Percentiles rank a stretch among this genome's conserved stretches.
phyloP scores from a whole-genome alignment of 805 yeast genomes.

The Candida gorgasii region DNA sequence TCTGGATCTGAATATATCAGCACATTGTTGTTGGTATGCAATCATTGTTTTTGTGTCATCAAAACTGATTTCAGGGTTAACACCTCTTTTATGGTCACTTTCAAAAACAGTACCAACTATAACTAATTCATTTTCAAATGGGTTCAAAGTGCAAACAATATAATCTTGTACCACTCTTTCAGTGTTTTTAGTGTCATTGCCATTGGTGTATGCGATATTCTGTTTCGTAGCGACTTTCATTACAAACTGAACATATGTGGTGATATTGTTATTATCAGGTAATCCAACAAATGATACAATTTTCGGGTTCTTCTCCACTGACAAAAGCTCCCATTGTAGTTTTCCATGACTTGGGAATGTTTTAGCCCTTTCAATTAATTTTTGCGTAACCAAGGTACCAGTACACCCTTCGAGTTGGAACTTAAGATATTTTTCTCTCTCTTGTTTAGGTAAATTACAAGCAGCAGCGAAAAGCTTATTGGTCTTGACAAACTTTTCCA shows the following conservation, averaged over 20 bases:
- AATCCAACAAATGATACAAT: slow-evolving; percentile 69
- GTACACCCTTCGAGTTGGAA: slow-evolving; percentile 35
- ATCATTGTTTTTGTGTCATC: slow-evolving; percentile 22
- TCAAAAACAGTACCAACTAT: slow-evolving; percentile 44
- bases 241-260: slow-evolving; percentile 41
- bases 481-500: slow-evolving; percentile 73
- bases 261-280: slow-evolving; percentile 45
- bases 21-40: slow-evolving; percentile 32
- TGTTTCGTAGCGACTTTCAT: slow-evolving; percentile 39
- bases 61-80: slow-evolving; percentile 34
- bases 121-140: slow-evolving; percentile 37
- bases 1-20: slow-evolving; percentile 44
- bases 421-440: slow-evolving; percentile 47
- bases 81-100: slow-evolving; percentile 35
- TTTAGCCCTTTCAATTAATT: slow-evolving; percentile 32
- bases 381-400: slow-evolving; percentile 32
- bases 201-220: slow-evolving; percentile 29
- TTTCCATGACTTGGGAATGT: slow-evolving; percentile 56
- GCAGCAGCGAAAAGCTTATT: slow-evolving; percentile 75
- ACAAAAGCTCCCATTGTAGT: slow-evolving; percentile 75
- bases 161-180: slow-evolving; percentile 36
- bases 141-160: slow-evolving; percentile 41
- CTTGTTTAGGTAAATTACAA: slow-evolving; percentile 30
- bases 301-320: slow-evolving; percentile 71
- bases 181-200: slow-evolving; percentile 17